Percentiles rank a stretch among this genome's conserved stretches.
Evolutionary conservation across 495 filamentous ascomycete species (phyloP).

Genomic region (Neurospora sp.): DNA sequence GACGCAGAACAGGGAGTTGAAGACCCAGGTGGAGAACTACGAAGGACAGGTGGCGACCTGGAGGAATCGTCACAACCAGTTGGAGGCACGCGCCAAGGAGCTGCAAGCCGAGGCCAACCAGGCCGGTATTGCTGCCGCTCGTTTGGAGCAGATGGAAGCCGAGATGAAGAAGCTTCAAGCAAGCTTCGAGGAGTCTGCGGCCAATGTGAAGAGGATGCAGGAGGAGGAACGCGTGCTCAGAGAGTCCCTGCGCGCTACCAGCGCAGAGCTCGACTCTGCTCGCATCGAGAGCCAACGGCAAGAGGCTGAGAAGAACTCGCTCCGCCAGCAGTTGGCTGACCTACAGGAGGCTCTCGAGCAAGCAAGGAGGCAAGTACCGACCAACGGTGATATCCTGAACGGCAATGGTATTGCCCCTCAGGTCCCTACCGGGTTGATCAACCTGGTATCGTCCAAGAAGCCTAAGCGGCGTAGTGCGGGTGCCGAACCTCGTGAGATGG

Average conservation of each 20-base stretch:
- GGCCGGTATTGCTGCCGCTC: conserved; percentile 87
- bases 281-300: conserved; percentile 57
- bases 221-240: conserved; percentile 78
- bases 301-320: conserved; percentile 71
- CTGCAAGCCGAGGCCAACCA: conserved; percentile 95
- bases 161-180: conserved; percentile 89
- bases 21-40: conserved; percentile 89
- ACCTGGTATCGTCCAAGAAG: conserved; percentile 94
- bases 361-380: conserved; percentile 54
- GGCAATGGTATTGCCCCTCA: conserved; percentile 39
- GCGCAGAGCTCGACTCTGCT: conserved; percentile 64
- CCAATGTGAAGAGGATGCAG: conserved; percentile 84
- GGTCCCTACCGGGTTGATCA: conserved; percentile 73
- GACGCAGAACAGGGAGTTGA: conserved; percentile 79
- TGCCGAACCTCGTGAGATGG: conserved; percentile 69
- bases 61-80: conserved; percentile 81
- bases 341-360: conserved; percentile 88
- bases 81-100: conserved; percentile 84
- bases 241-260: conserved; percentile 65
- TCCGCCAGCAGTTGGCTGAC: conserved; percentile 79
- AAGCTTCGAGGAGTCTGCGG: conserved; percentile 73
- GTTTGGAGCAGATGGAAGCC: conserved; percentile 76
- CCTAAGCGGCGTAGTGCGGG: conserved; percentile 91
- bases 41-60: conserved; percentile 91
- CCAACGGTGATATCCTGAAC: conserved; percentile 65